These are phyloP conservation scores for Quercus aquifolioides DNA, from an alignment of 306 rosid genomes.

Conservation along the genomic window DNA sequence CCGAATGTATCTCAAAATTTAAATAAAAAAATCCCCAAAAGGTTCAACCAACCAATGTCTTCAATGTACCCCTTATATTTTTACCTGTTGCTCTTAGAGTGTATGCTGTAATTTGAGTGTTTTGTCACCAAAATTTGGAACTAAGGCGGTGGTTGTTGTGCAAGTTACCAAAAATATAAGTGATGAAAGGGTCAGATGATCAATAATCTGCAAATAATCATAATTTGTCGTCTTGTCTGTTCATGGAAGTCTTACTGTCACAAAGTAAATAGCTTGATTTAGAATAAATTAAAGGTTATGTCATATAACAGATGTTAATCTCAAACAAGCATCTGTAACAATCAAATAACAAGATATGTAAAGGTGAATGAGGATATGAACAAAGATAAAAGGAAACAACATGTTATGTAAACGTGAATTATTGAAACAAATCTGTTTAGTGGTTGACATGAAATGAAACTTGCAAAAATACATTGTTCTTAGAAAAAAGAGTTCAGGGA, in stretches of 20 bases:
- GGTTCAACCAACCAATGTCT: constrained; percentile 5
- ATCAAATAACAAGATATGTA: neutral
- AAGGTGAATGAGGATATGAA: neutral
- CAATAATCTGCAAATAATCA: neutral
- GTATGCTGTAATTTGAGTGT: neutral
- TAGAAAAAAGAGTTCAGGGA: neutral
- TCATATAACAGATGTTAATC: neutral
- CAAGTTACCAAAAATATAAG: neutral
- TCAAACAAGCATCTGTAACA: neutral
- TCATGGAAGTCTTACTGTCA: neutral
- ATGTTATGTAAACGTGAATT: neutral
- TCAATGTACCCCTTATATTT: neutral
- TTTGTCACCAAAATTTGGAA: neutral
- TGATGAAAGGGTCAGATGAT: neutral
- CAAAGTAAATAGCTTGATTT: neutral
- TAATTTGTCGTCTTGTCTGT: neutral
- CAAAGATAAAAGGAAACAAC: neutral
- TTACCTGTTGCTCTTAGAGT: neutral
- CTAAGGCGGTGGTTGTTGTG: too few species aligned
- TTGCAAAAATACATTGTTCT: neutral
- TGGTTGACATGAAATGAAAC: neutral
- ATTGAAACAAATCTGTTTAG: neutral
- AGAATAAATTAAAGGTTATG: too few species aligned
- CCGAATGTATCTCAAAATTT: too few species aligned
- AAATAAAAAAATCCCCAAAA: constrained; percentile 12